phyloP scores from a whole-genome alignment of 1,139 yeast species.

The Candida sp. region DNA sequence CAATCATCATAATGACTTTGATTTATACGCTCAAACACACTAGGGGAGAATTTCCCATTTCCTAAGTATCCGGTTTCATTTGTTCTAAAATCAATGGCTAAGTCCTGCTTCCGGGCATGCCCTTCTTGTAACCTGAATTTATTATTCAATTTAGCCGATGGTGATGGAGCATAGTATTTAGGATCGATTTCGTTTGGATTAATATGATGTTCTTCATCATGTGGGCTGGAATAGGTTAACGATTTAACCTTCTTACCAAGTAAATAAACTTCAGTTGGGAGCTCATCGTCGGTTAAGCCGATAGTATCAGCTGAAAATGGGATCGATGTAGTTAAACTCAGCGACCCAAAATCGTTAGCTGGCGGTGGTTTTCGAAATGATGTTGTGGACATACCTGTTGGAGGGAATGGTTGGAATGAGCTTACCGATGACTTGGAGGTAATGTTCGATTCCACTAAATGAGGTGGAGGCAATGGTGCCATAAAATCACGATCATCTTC shows the following conservation, averaged over 20 bases:
- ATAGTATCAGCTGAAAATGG: constrained; percentile 48
- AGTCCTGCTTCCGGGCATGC: constrained; percentile 15
- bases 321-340: constrained; percentile 19
- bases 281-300: constrained; percentile 28
- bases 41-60: constrained; percentile 41
- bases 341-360: constrained; percentile 3
- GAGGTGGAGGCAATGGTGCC: constrained; percentile 10
- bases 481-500: constrained; percentile 3
- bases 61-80: constrained; percentile 34
- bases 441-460: constrained; percentile 6
- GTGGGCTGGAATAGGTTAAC: constrained; percentile 18
- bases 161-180: constrained; percentile 45
- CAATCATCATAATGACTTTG: constrained; percentile 17
- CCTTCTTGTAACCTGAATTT: constrained; percentile 20
- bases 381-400: neutral
- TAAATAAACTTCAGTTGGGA: constrained; percentile 36
- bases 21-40: constrained; percentile 29
- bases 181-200: constrained; percentile 42
- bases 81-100: constrained; percentile 22
- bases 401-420: constrained; percentile 13
- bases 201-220: constrained; percentile 13
- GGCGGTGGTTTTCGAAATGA: constrained; percentile 19
- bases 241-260: constrained; percentile 34
- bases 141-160: constrained; percentile 33
- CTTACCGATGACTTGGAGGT: constrained; percentile 6